These are phyloP conservation scores for Zygoascus flipseniorum DNA, from an alignment of 805 yeast species.

Conservation along the genomic window DNA sequence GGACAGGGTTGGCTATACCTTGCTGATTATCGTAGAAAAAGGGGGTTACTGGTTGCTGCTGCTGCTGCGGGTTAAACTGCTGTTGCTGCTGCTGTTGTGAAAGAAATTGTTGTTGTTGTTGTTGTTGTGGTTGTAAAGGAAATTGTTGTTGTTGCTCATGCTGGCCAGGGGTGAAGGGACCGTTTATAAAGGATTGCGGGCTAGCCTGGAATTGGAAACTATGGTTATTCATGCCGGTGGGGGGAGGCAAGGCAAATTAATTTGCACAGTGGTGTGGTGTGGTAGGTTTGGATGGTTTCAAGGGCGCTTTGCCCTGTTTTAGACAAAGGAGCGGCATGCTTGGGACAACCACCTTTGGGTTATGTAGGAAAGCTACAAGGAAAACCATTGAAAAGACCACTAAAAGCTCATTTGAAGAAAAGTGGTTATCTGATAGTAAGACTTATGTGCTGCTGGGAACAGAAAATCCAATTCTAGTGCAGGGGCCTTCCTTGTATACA, in stretches of 20 bases:
- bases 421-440: no score
- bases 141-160: constrained; percentile 1
- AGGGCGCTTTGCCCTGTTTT: not conserved
- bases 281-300: not conserved
- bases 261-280: not conserved
- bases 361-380: no score
- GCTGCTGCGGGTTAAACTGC: not conserved
- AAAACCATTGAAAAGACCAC: no score
- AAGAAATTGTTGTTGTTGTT: not conserved
- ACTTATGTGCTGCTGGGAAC: no score
- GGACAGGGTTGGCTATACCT: not conserved
- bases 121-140: constrained; percentile 1
- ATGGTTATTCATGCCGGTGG: not conserved
- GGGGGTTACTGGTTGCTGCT: not conserved
- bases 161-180: not conserved
- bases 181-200: not conserved
- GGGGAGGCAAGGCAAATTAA: not conserved
- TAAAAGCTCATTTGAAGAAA: no score
- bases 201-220: not conserved
- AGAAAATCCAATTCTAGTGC: no score
- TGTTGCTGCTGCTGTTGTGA: constrained; percentile 4
- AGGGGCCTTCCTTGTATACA: no score
- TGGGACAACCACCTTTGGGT: no score
- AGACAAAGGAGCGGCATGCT: not conserved
- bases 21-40: not conserved